Evolutionary conservation across 768 basidiomycete genomes (phyloP), one percentile per base, ranked within the genome.

Genomic region (Boletus eberwhitei): DNA sequence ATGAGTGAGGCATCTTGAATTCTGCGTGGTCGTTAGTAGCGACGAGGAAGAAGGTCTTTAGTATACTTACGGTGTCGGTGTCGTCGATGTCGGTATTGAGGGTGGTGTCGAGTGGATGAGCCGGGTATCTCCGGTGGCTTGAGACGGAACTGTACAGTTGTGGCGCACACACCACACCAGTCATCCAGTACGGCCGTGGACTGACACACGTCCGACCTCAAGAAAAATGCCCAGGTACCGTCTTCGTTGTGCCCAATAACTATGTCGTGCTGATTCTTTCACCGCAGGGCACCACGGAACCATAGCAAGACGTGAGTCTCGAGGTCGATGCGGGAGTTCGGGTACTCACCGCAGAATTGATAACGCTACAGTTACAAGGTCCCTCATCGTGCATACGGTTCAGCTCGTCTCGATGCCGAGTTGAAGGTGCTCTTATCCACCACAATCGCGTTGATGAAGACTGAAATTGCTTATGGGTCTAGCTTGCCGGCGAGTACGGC

Each of bases 401-500:
- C 93, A 55, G 93, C 95, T 72, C 93, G 96, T 77, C 94, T 98
- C 80, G 97, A 99, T 80, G 88, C 91, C 65, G 97, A 99, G 84
- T 85, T 99, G 75, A 98, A 98, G 90, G 94, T 94, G 68, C 55
- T 65, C 52, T 12, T 9, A 17, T 26, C 24, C 11, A 5, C n/a
- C 22, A 5, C 14, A 36, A 4, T 48, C n/a, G 14, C 14, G 47
- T 55, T 32, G 24, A 45, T 37, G 13, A 31, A 39, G n/a, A 29
- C 48, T 57, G 31, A 54, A 36, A n/a, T 43, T 6, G 48, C 49
- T 48, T 48, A 37, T 24, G 36, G 40, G 16, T 50, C 38, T 66
- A 97, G 96, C 95, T 98, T 76, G 96, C 95, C 50, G 96, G 97
- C 77, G 97, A 99, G 79, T 98, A 95, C 82, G 97, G 97, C 74